Conservation (phyloP, 2,329 filamentous ascomycete genomes). For the Tetracladium maxilliforme region DNA sequence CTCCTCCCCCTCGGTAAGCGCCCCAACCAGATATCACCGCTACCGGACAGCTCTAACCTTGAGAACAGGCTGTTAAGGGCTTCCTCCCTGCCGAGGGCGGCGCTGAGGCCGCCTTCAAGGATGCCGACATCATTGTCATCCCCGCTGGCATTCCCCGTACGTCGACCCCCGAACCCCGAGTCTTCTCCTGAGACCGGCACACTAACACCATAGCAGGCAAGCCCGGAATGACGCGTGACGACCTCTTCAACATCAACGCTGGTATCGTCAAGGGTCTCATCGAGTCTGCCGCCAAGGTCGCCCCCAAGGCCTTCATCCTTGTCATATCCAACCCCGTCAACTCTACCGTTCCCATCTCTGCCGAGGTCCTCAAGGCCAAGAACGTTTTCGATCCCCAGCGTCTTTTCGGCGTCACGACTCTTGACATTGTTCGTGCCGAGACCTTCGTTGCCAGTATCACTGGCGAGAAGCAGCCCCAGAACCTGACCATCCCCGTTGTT, state of each 20-base stretch:
- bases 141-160: constrained; percentile 94
- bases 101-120: constrained; percentile 76
- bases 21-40: constrained; percentile 14
- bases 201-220: constrained; percentile 50
- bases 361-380: constrained; percentile 88
- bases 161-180: constrained; percentile 17
- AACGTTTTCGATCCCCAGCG: constrained; percentile 89
- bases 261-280: constrained; percentile 92
- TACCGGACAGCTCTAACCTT: too few relatives aligned
- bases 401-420: constrained; percentile 95
- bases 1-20: constrained; percentile 68
- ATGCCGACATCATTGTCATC: constrained; percentile 92
- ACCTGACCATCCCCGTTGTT: constrained; percentile 79
- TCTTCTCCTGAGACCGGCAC: constrained; percentile 3
- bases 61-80: constrained; percentile 70
- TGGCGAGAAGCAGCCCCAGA: constrained; percentile 69
- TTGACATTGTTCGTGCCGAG: constrained; percentile 95
- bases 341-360: constrained; percentile 94
- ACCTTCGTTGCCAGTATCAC: constrained; percentile 83
- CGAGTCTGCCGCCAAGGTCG: constrained; percentile 73
- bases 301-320: constrained; percentile 86
- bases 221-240: constrained; percentile 98
- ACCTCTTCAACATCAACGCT: constrained; percentile 99
- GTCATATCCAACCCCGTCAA: constrained; percentile 99
- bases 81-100: constrained; percentile 80